Evolutionary conservation across 208 protist genomes (phyloP).

Genomic region (Leishmania aethiopica): DNA sequence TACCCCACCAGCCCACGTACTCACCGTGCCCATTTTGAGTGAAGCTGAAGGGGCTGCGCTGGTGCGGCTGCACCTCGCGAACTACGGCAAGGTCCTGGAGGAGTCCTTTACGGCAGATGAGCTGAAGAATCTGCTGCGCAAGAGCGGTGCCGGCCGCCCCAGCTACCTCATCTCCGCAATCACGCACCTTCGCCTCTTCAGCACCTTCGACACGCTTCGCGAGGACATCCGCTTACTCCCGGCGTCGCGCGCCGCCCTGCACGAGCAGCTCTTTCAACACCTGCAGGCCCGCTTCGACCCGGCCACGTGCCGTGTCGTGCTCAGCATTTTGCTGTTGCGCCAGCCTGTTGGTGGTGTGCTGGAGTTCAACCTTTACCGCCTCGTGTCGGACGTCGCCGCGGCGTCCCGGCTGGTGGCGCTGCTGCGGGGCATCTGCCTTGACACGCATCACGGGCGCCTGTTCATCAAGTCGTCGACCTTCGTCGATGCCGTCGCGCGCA

Average conservation of each 20-base stretch:
- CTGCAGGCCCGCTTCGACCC: conserved; percentile 61
- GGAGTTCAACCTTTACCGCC: conserved; percentile 82
- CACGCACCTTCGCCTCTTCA: conserved; percentile 83
- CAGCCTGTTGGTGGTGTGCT: conserved; percentile 67
- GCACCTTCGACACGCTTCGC: conserved; percentile 76
- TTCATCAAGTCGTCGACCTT: conserved; percentile 56
- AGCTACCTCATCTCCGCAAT: conserved; percentile 76
- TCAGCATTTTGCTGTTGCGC: conserved; percentile 67
- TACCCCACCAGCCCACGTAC: conserved; percentile 34
- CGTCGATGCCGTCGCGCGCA: conserved; percentile 47
- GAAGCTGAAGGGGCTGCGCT: conserved; percentile 67
- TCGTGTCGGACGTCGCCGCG: conserved; percentile 71
- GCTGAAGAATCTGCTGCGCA: conserved; percentile 70
- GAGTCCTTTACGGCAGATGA: conserved; percentile 73
- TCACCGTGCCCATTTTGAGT: conserved; percentile 51
- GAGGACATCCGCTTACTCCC: conserved; percentile 75
- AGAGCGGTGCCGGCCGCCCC: conserved; percentile 58
- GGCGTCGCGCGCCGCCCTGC: conserved; percentile 49
- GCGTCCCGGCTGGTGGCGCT: conserved; percentile 76
- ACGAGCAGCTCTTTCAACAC: conserved; percentile 49
- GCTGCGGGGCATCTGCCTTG: conserved; percentile 69
- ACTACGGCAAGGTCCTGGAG: conserved; percentile 81
- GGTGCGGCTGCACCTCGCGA: conserved; percentile 71
- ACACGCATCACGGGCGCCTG: conserved; percentile 40
- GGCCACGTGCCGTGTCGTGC: conserved; percentile 51